A percentile compares a stretch with the other conserved stretches of the same genome.
Evolutionary conservation across 1,139 yeast genomes (phyloP).

Genomic region (Casaregolazyma lundiana): DNA sequence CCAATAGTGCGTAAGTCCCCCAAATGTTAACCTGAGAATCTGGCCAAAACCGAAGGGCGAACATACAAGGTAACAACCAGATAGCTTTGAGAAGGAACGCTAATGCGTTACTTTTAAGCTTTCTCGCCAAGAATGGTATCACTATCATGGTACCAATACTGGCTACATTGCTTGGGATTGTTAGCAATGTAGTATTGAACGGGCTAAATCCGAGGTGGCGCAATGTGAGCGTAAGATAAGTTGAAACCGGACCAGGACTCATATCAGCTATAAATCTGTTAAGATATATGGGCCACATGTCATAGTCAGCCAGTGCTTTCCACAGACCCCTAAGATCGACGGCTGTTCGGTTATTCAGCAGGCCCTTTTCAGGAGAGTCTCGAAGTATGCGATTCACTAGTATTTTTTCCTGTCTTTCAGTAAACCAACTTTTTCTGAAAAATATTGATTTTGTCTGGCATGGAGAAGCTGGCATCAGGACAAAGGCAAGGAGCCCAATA

Average conservation of each 20-base stretch:
- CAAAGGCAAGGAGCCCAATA: constrained; percentile 45
- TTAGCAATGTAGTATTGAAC: constrained; percentile 48
- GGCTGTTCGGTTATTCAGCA: constrained; percentile 60
- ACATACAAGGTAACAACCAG: constrained; percentile 38
- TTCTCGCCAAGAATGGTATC: constrained; percentile 42
- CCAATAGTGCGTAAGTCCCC: constrained; percentile 47
- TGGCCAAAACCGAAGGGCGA: constrained; percentile 46
- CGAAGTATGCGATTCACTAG: constrained; percentile 56
- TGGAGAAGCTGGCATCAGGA: constrained; percentile 58
- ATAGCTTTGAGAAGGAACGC: constrained; percentile 14
- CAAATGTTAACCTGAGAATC: constrained; percentile 44
- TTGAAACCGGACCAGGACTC: constrained; percentile 37
- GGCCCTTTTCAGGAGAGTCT: constrained; percentile 67
- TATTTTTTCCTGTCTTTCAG: constrained; percentile 55
- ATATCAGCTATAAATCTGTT: constrained; percentile 46
- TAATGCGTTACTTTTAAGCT: constrained; percentile 16
- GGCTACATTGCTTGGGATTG: constrained; percentile 41
- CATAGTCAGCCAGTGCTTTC: constrained; percentile 46
- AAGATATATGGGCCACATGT: constrained; percentile 53
- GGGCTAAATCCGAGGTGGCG: constrained; percentile 52
- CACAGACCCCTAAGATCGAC: constrained; percentile 39
- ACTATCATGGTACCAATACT: constrained; percentile 37
- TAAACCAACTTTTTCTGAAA: constrained; percentile 55
- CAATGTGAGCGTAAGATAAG: constrained; percentile 50
- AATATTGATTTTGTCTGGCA: constrained; percentile 48